Evolutionary conservation across 768 basidiomycete genomes (phyloP), one percentile per base, ranked within the genome.

Genomic region (Sarcodon sp.): DNA sequence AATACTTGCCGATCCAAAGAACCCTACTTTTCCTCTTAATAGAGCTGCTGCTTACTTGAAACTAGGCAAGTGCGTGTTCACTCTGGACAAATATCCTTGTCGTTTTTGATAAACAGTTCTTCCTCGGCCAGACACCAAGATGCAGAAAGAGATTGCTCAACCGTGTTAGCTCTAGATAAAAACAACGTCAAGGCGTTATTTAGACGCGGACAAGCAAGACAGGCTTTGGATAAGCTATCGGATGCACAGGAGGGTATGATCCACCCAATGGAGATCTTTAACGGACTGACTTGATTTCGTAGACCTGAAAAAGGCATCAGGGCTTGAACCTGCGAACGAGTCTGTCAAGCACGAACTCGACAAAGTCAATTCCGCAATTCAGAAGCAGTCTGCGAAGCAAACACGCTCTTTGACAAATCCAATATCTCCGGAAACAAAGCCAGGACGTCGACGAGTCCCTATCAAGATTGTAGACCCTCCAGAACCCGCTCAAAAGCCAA

Each of bases 41-140:
- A 79, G 93, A 39, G 87, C 90, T 3, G 86, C 88, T 34, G 88
- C 90, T 27, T 93, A 93, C 68, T 74, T 97, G 51, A 93, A 91
- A 72, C 76, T 94, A 68, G 82, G 80, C 76, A 96, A 94, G 91
- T 91, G 71, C 69, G 89, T 82, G 64, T 56, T 50, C 46, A 45
- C 5, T 32, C 8, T 35, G 36, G 45, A 41, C 13, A 41, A 4
- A 15, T 41, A 15, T 41, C 39, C 39, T 41, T 9, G 27, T 41
- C 13, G 7, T 33, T 21, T 49, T 27, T 34, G 44, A 12, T 8
- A 2, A 2, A 15, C 34, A 35, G 13, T 48, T 47, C 21, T 44
- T 15, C 18, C 33, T 45, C 21, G 11, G 7, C 5, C 50, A 91
- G 89, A 59, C 70, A 76, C 54, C 75, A 81, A 59, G 90, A 93